phyloP scores from a whole-genome alignment of 306 rosid genomes.

The Urtica urens region DNA sequence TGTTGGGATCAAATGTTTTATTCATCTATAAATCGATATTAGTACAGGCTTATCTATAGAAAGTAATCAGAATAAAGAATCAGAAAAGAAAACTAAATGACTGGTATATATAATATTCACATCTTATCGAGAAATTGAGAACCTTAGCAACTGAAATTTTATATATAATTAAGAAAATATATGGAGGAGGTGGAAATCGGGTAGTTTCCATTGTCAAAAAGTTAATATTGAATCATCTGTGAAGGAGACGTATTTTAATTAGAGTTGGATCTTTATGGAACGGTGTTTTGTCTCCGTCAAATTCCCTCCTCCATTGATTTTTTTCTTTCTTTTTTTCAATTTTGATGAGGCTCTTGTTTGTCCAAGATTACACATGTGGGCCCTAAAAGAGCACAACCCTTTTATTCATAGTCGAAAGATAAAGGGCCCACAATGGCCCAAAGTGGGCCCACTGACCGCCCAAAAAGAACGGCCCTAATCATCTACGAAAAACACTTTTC shows the following conservation, averaged over 20 bases:
- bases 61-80: no score
- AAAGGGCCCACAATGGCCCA: conserved; percentile 16
- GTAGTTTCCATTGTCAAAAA: conserved; percentile 3
- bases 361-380: conserved; percentile 17
- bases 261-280: no score
- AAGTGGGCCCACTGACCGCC: conserved; percentile 20
- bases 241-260: background rate
- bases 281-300: conserved; percentile 9
- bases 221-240: background rate
- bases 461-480: conserved; percentile 23
- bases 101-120: background rate
- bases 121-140: background rate
- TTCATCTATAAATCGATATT: no score
- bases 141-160: background rate
- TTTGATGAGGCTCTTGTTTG: conserved; percentile 19
- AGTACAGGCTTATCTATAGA: no score
- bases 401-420: background rate
- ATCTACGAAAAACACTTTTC: background rate
- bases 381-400: background rate
- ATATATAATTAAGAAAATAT: background rate
- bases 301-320: conserved; percentile 30
- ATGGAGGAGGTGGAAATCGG: conserved; percentile 4
- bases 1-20: no score
- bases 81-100: no score
- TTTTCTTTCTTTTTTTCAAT: background rate